Percentiles rank a stretch among this genome's conserved stretches.
These are phyloP conservation scores for Meyerozyma elateridarum DNA, from an alignment of 1,139 yeast genomes.

Conservation along the genomic window DNA sequence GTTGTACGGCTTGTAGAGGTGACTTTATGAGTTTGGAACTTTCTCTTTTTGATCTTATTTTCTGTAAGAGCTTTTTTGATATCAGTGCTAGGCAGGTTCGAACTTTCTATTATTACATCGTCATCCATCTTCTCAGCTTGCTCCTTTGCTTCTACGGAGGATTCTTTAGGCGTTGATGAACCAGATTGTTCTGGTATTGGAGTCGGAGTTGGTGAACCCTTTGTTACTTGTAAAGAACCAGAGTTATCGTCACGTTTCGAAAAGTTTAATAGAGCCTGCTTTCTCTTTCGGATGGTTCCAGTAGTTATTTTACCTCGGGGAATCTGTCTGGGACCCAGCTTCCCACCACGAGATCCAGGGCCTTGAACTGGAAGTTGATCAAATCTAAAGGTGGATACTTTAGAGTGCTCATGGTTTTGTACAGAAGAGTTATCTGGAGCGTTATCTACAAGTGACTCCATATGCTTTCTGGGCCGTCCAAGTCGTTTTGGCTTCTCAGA, in stretches of 20 bases:
- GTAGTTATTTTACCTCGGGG: constrained; percentile 29
- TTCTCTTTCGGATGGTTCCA: constrained; percentile 17
- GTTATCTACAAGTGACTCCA: constrained; percentile 3
- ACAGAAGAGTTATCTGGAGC: constrained; percentile 1
- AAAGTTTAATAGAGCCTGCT: constrained; percentile 9
- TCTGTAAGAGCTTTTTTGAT: constrained; percentile 4
- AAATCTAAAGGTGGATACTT: constrained; percentile 33
- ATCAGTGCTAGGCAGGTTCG: constrained; percentile 5
- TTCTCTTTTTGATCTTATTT: constrained; percentile 7
- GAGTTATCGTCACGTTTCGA: background rate
- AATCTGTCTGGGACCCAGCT: constrained; percentile 14
- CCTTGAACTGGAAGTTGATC: constrained; percentile 38
- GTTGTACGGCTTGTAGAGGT: constrained; percentile 27
- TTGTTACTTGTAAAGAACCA: background rate
- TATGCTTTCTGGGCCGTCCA: constrained; percentile 6
- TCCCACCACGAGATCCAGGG: constrained; percentile 44
- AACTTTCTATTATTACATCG: background rate
- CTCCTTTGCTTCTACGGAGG: too few relatives aligned
- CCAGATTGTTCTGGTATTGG: background rate
- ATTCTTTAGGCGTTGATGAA: constrained; percentile 6
- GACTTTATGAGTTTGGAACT: constrained; percentile 6
- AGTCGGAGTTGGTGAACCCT: background rate
- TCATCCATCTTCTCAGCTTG: background rate
- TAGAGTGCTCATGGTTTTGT: constrained; percentile 11
- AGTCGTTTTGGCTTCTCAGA: constrained; percentile 6